phyloP scores from a whole-genome alignment of 768 basidiomycete genomes.

The Phanerodontia chrysosporium region DNA sequence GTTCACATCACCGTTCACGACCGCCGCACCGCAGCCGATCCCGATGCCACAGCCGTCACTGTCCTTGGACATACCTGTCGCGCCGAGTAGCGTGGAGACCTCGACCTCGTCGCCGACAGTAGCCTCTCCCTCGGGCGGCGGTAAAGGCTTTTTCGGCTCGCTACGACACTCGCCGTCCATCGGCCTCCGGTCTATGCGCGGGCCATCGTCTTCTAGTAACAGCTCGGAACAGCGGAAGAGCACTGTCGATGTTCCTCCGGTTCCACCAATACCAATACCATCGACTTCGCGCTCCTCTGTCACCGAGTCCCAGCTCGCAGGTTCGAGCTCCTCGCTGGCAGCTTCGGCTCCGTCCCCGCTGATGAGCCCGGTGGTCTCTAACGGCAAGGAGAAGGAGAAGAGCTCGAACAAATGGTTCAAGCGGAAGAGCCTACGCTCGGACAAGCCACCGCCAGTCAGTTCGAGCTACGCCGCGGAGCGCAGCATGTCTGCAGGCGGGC shows the following conservation, averaged over 20 bases:
- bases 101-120: slow-evolving; percentile 18
- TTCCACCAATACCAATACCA: slow-evolving; percentile 27
- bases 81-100: slow-evolving; percentile 13
- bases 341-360: slow-evolving; percentile 11
- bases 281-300: slow-evolving; percentile 10
- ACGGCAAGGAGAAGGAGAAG: slow-evolving; percentile 36
- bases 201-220: slow-evolving; percentile 9
- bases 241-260: slow-evolving; percentile 16
- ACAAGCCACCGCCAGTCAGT: slow-evolving; percentile 10
- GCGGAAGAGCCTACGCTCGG: slow-evolving; percentile 41
- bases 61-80: slow-evolving; percentile 9
- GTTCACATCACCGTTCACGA: slow-evolving; percentile 18
- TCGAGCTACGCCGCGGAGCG: slow-evolving; percentile 7
- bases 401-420: slow-evolving; percentile 46
- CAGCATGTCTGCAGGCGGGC: not conserved
- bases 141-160: slow-evolving; percentile 21
- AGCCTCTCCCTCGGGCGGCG: slow-evolving; percentile 4
- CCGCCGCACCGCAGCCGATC: slow-evolving; percentile 13
- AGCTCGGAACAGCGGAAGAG: slow-evolving; percentile 17
- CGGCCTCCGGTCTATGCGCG: slow-evolving; percentile 13
- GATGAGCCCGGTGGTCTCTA: slow-evolving; percentile 13
- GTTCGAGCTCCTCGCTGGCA: not conserved
- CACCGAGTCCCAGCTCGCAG: not conserved
- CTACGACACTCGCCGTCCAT: slow-evolving; percentile 24
- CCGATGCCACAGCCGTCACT: slow-evolving; percentile 2